Base-by-base conservation (phyloP, 164 flowering plant genomes). In the Aristolochia californica region DNA sequence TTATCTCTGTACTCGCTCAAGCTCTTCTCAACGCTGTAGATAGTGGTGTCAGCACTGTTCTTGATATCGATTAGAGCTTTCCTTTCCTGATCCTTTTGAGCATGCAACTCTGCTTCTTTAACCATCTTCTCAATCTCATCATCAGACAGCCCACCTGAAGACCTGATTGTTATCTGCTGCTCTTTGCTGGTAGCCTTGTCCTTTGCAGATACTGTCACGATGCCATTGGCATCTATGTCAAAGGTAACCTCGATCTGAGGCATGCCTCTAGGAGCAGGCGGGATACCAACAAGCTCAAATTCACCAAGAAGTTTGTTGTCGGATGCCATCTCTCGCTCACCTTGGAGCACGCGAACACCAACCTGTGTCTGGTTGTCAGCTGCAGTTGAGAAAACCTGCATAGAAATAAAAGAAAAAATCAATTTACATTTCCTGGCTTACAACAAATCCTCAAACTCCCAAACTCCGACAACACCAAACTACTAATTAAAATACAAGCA, bases 291-390 rank as follows among this genome's bases (percentile, higher is more conserved):
- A 22, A 80, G 83, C 34, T 80, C 83, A 55, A 80, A 80, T 56
- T 77, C 81, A 26, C 79, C 83, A 12, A 77, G 63, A n/a, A 69
- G 66, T 65, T 80, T 80, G 76, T 80, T 77, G 68, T 71, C 79
- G 25, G 78, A 8, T 40, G 81, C 83, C 81, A 77, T 77, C 56
- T 77, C 79, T 12, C 83, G 77, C 67, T 80, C 83, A 55, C 81
- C 83, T 68, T 80, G 81, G 48, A 77, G 68, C 23, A 80, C 83
- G 40, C 73, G 69, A 2, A 80, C 66, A 5, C 83, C 83, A 22
- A 80, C 83, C 62, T 77, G 83, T 9, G 81, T 80, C 70, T 80
- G 83, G 61, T 80, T 77, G 65, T 80, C 83, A 45, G 81, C 79
- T 18, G 83, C 83, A 8, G 83, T 80, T 0, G 81, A 80, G 71